These are phyloP conservation scores for Botrytis fragariae DNA, from an alignment of 2,329 filamentous ascomycete genomes.

Conservation along the genomic window DNA sequence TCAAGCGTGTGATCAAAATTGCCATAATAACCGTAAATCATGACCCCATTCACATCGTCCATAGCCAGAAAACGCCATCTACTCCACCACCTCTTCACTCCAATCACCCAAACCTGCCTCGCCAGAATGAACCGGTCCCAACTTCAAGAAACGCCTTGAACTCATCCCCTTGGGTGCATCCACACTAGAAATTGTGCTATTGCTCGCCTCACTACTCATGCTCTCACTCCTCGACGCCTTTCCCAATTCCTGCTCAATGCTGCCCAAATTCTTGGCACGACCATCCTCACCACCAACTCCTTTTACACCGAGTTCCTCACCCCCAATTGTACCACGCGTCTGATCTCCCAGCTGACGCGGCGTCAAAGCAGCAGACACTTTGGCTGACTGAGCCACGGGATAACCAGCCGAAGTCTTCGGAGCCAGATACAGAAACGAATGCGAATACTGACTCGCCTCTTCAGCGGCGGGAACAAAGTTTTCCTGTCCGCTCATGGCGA, in stretches of 20 bases:
- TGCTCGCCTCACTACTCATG: slow-evolving; percentile 15
- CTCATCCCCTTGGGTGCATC: slow-evolving; percentile 13
- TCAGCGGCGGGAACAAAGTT: slow-evolving; percentile 28
- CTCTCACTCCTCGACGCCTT: slow-evolving; percentile 10
- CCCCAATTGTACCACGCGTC: not conserved
- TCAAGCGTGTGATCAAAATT: not conserved
- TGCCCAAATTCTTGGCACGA: not conserved
- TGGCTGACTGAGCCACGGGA: slow-evolving; percentile 20
- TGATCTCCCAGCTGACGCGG: slow-evolving; percentile 23
- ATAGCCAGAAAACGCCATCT: not conserved
- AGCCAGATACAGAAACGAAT: slow-evolving; percentile 34
- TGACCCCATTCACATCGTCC: not conserved
- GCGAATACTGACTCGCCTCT: slow-evolving; percentile 17
- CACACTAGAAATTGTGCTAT: slow-evolving; percentile 7
- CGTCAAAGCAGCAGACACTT: not conserved
- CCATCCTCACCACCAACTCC: slow-evolving; percentile 18
- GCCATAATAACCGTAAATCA: not conserved
- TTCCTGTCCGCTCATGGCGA: slow-evolving; percentile 24
- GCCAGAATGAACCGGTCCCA: slow-evolving; percentile 35
- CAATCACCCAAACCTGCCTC: slow-evolving; percentile 32
- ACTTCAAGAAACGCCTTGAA: slow-evolving; percentile 31
- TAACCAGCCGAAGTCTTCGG: slow-evolving; percentile 33
- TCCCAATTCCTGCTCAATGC: not conserved
- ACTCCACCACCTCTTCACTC: slow-evolving; percentile 30
- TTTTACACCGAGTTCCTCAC: slow-evolving; percentile 25